Conservation (phyloP, 192 early-diverging fungal genomes). For the Coemansia sp. region DNA sequence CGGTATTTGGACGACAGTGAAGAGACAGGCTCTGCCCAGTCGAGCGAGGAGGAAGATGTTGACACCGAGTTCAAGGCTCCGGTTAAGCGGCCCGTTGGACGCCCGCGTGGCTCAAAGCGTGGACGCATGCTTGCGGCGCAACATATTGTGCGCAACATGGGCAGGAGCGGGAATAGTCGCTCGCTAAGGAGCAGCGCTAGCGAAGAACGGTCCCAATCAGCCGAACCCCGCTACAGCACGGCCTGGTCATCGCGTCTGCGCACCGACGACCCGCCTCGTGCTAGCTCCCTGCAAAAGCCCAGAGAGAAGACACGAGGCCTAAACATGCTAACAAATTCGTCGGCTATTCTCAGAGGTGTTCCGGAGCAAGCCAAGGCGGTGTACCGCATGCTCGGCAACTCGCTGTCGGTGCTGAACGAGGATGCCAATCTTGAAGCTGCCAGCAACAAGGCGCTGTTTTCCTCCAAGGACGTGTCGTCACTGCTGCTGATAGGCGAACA, state of each 20-base stretch:
- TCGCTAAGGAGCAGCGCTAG: background rate
- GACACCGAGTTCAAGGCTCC: background rate
- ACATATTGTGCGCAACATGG: background rate
- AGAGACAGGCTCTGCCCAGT: background rate
- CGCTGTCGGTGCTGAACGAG: background rate
- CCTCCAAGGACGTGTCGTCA: constrained; percentile 16
- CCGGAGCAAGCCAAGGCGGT: constrained; percentile 21
- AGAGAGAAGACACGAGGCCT: background rate
- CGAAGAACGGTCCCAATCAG: background rate
- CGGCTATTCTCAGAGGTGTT: background rate
- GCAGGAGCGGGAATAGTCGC: background rate
- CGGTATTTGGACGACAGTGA: background rate
- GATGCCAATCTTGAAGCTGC: background rate
- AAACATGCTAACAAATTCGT: background rate
- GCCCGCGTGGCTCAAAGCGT: constrained; percentile 4
- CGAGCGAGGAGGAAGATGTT: background rate
- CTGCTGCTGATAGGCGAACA: constrained; percentile 37
- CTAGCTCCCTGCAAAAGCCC: background rate
- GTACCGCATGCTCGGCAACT: constrained; percentile 15
- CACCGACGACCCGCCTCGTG: background rate
- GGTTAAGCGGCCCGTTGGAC: background rate
- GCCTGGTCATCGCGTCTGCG: constrained; percentile 1
- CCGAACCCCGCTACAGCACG: background rate
- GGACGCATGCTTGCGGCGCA: background rate
- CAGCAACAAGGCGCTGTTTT: constrained; percentile 2